Conservation (phyloP, 2,329 filamentous ascomycete genomes). For the Geoglossum cookeanum region DNA sequence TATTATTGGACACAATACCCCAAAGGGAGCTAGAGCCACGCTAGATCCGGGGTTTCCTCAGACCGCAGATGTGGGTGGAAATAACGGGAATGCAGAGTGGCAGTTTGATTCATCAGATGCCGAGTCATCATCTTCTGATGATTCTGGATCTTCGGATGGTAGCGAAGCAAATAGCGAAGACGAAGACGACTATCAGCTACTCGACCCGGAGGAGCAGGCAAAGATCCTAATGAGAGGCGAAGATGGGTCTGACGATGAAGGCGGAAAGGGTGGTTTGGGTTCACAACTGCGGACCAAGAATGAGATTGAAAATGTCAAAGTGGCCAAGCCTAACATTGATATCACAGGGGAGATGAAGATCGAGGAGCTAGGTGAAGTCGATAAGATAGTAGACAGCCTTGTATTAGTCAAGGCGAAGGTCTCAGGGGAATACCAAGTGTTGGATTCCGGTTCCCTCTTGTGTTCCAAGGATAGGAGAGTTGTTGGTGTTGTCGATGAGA, state of each 20-base stretch:
- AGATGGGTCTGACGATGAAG: slow-evolving; percentile 61
- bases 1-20: background rate
- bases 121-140: slow-evolving; percentile 38
- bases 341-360: slow-evolving; percentile 5
- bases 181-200: slow-evolving; percentile 45
- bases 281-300: slow-evolving; percentile 60
- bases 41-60: slow-evolving; percentile 24
- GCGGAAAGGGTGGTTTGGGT: slow-evolving; percentile 24
- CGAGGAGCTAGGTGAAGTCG: slow-evolving; percentile 4
- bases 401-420: slow-evolving; percentile 6
- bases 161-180: slow-evolving; percentile 20
- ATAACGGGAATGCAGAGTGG: slow-evolving; percentile 53
- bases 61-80: slow-evolving; percentile 20
- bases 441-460: slow-evolving; percentile 6
- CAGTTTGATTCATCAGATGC: slow-evolving; percentile 46
- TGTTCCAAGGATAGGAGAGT: slow-evolving; percentile 6
- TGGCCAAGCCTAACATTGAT: slow-evolving; percentile 12
- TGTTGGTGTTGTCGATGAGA: slow-evolving; percentile 5
- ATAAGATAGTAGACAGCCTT: slow-evolving; percentile 4
- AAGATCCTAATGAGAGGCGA: slow-evolving; percentile 72
- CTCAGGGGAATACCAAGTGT: slow-evolving; percentile 5
- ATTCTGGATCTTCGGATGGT: slow-evolving; percentile 16
- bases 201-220: slow-evolving; percentile 67
- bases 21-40: background rate
- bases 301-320: slow-evolving; percentile 36